Evolutionary conservation across 176 grass and related monocot species (phyloP).

Genomic region (Sorghum bicolor): DNA sequence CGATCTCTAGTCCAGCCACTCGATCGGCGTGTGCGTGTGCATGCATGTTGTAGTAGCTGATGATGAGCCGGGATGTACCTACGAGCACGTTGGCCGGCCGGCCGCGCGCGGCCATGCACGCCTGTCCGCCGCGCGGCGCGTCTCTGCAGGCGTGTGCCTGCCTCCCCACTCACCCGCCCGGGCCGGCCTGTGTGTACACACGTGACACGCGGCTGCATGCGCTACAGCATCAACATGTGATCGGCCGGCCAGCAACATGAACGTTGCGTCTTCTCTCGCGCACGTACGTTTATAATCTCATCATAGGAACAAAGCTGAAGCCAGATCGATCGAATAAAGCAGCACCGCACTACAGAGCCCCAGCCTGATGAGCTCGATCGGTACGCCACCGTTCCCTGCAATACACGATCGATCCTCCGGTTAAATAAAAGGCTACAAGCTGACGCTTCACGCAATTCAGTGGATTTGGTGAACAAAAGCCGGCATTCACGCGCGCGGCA

Average conservation of each 20-base stretch:
- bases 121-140: conserved; percentile 12
- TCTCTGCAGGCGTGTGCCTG: background rate
- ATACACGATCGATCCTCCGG: background rate
- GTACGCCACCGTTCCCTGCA: background rate
- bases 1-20: background rate
- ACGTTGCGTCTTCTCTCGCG: background rate
- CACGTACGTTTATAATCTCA: background rate
- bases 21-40: background rate
- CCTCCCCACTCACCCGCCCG: background rate
- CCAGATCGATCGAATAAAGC: background rate
- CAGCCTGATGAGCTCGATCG: background rate
- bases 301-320: background rate
- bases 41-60: background rate
- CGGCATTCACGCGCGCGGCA: conserved; percentile 2
- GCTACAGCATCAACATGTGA: conserved; percentile 4
- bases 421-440: background rate
- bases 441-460: background rate
- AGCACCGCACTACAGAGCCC: background rate
- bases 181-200: background rate
- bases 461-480: background rate
- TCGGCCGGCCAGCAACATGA: background rate
- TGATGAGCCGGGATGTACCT: background rate
- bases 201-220: background rate
- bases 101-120: conserved; percentile 12
- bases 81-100: background rate